Percentiles rank a stretch among this genome's conserved stretches.
These are phyloP conservation scores for Flagelloscypha sp. DNA, from an alignment of 768 basidiomycete species.

Conservation along the genomic window DNA sequence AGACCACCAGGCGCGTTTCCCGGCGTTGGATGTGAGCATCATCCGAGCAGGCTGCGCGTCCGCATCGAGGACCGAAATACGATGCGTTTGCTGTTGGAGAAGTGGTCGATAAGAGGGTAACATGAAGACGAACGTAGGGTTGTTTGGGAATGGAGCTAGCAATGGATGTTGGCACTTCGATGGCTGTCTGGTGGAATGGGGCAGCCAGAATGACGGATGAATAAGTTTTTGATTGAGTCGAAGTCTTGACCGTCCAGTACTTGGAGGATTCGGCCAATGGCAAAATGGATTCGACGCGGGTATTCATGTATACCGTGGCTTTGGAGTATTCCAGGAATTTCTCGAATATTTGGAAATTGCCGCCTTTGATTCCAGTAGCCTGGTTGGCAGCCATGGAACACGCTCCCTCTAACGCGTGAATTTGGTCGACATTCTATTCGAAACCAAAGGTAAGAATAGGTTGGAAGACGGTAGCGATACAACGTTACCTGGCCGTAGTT, in stretches of 20 bases:
- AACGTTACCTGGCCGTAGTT: constrained; percentile 69
- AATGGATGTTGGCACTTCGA: constrained; percentile 42
- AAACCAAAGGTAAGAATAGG: constrained; percentile 1
- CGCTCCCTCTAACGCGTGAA: constrained; percentile 73
- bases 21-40: constrained; percentile 66
- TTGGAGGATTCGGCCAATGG: constrained; percentile 32
- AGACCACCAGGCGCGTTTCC: constrained; percentile 44
- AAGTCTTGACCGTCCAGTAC: constrained; percentile 46
- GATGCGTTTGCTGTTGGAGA: constrained; percentile 47
- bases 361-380: constrained; percentile 61
- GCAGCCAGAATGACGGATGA: constrained; percentile 79
- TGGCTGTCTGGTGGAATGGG: constrained; percentile 67
- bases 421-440: constrained; percentile 50
- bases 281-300: constrained; percentile 51
- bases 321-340: constrained; percentile 63
- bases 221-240: constrained; percentile 43
- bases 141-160: constrained; percentile 52
- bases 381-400: constrained; percentile 65
- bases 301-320: constrained; percentile 65
- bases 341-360: constrained; percentile 83
- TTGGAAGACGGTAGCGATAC: background rate
- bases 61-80: constrained; percentile 57
- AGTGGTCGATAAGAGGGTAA: constrained; percentile 82
- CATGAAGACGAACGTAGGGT: constrained; percentile 79
- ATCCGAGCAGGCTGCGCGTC: constrained; percentile 44